Evolutionary conservation across 768 basidiomycete species (phyloP).

Genomic region (Lactifluus volemus): DNA sequence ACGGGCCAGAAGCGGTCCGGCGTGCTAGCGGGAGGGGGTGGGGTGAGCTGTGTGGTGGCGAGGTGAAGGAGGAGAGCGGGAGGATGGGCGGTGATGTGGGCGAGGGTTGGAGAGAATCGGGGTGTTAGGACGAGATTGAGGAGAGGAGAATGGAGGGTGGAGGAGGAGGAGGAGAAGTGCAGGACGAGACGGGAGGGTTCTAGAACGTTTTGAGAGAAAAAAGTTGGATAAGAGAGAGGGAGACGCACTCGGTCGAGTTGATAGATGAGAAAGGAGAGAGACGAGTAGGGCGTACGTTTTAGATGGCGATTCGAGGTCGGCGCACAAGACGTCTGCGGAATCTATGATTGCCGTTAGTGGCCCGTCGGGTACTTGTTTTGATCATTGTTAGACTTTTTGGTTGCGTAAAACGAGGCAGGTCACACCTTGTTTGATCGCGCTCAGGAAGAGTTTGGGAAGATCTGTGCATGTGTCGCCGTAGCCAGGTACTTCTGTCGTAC

Average conservation of each 20-base stretch:
- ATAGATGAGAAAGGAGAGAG: slow-evolving; percentile 37
- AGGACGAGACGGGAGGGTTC: slow-evolving; percentile 52
- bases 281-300: slow-evolving; percentile 45
- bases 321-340: slow-evolving; percentile 55
- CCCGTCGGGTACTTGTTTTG: slow-evolving; percentile 30
- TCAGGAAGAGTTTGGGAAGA: slow-evolving; percentile 31
- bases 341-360: slow-evolving; percentile 63
- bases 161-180: slow-evolving; percentile 41
- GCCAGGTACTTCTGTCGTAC: slow-evolving; percentile 41
- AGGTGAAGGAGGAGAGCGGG: slow-evolving; percentile 60
- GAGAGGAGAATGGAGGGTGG: slow-evolving; percentile 31
- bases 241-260: slow-evolving; percentile 41
- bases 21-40: slow-evolving; percentile 54
- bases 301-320: slow-evolving; percentile 48
- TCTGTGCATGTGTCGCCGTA: slow-evolving; percentile 36
- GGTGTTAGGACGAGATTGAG: slow-evolving; percentile 51
- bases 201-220: slow-evolving; percentile 19
- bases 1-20: slow-evolving; percentile 74
- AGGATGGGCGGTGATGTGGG: slow-evolving; percentile 61
- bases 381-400: too few species aligned
- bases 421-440: slow-evolving; percentile 33
- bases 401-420: not conserved
- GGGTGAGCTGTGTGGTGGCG: slow-evolving; percentile 58
- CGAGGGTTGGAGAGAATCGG: slow-evolving; percentile 53
- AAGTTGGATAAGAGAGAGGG: not conserved